A percentile compares a stretch with the other conserved stretches of the same genome.
Conservation (phyloP, 176 grass and related monocot genomes). For the Carex myosuroides region DNA sequence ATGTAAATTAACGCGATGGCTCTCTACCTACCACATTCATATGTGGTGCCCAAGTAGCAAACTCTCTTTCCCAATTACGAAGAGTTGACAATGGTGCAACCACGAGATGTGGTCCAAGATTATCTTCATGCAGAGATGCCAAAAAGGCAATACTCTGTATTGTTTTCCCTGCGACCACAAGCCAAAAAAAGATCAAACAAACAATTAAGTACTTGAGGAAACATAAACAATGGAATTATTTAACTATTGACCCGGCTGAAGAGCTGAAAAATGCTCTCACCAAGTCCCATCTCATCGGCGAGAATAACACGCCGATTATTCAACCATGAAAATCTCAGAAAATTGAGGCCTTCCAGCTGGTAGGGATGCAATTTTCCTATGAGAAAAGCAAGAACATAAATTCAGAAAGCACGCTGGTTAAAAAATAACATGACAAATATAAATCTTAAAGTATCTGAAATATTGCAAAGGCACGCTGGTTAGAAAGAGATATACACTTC, state of each 20-base stretch:
- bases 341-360: slow-evolving; percentile 94
- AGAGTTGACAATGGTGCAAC: slow-evolving; percentile 94
- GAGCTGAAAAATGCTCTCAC: slow-evolving; percentile 44
- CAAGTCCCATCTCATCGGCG: slow-evolving; percentile 98
- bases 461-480: neutral
- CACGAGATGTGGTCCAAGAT: slow-evolving; percentile 76
- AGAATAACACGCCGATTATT: slow-evolving; percentile 87
- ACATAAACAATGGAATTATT: neutral
- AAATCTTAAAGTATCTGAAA: neutral
- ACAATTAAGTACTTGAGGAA: neutral
- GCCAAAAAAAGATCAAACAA: neutral
- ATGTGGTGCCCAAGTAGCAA: slow-evolving; percentile 97
- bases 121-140: slow-evolving; percentile 76
- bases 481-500: neutral
- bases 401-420: neutral
- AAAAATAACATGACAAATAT: neutral
- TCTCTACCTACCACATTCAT: slow-evolving; percentile 84
- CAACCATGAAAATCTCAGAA: slow-evolving; percentile 84
- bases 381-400: slow-evolving; percentile 21
- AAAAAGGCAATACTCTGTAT: slow-evolving; percentile 99
- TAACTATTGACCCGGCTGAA: neutral
- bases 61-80: slow-evolving; percentile 97
- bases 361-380: slow-evolving; percentile 85
- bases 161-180: slow-evolving; percentile 66
- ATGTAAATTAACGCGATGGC: slow-evolving; percentile 20